A percentile compares a stretch with the other conserved stretches of the same genome.
These are phyloP conservation scores for Clonostachys chloroleuca DNA, from an alignment of 2,329 filamentous ascomycete genomes.

Conservation along the genomic window DNA sequence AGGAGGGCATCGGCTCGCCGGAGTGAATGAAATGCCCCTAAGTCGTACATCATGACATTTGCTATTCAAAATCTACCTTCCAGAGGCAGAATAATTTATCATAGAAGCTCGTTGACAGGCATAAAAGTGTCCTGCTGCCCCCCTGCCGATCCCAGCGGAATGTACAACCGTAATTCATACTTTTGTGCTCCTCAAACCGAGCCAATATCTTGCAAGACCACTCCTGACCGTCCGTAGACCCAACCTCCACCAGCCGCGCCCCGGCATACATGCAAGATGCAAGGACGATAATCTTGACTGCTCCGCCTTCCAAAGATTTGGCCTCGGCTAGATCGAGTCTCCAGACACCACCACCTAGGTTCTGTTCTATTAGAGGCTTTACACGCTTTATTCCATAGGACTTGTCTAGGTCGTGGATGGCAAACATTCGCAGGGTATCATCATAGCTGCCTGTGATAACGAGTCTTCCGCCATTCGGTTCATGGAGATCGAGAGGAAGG, in stretches of 20 bases:
- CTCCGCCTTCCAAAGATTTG: constrained; percentile 3
- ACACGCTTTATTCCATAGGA: constrained; percentile 34
- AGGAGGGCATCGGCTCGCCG: too few species aligned
- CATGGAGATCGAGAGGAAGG: constrained; percentile 54
- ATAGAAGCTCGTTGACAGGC: constrained; percentile 74
- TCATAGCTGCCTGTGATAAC: constrained; percentile 90
- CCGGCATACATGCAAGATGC: constrained; percentile 96
- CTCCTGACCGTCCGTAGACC: constrained; percentile 18
- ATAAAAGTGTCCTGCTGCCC: constrained; percentile 22
- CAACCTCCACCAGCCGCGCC: constrained; percentile 55
- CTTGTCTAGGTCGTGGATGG: constrained; percentile 33
- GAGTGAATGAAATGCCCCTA: neutral
- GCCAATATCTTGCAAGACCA: constrained; percentile 64
- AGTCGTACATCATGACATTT: neutral
- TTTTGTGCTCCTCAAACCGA: constrained; percentile 79
- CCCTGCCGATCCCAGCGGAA: constrained; percentile 23
- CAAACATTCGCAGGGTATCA: constrained; percentile 69
- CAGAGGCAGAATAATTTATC: constrained; percentile 68
- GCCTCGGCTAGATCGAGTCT: constrained; percentile 60
- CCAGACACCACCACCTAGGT: constrained; percentile 84
- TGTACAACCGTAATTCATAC: constrained; percentile 90
- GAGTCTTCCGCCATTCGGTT: constrained; percentile 42
- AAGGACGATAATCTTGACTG: constrained; percentile 36
- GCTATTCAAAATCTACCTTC: constrained; percentile 25
- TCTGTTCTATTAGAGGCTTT: constrained; percentile 55